phyloP scores from a whole-genome alignment of 371 early-diverging fungal species.

The Mortierella sp. region DNA sequence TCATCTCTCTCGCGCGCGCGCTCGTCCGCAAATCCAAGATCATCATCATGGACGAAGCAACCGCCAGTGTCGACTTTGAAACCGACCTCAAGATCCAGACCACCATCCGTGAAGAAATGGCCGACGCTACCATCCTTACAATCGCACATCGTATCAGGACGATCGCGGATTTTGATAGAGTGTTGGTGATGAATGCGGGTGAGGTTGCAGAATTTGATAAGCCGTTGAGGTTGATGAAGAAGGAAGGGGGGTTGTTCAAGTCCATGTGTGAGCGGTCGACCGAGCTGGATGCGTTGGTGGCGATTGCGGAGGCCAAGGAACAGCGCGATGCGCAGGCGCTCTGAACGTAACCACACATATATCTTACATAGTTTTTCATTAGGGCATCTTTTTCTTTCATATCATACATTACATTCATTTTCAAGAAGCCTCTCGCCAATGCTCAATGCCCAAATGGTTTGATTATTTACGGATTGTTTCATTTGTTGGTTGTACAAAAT shows the following conservation, averaged over 20 bases:
- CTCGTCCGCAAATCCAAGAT: conserved; percentile 72
- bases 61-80: conserved; percentile 80
- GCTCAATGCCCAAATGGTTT: too few species aligned
- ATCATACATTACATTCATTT: not conserved
- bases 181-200: conserved; percentile 78
- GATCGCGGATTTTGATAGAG: conserved; percentile 85
- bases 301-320: conserved; percentile 60
- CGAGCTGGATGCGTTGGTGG: conserved; percentile 68
- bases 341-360: not conserved
- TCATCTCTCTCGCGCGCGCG: conserved; percentile 84
- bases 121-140: conserved; percentile 68
- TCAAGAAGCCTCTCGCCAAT: too few species aligned
- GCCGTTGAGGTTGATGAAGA: conserved; percentile 64
- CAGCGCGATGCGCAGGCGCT: conserved; percentile 19
- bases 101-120: conserved; percentile 77
- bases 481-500: not conserved
- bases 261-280: conserved; percentile 77
- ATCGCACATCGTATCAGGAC: conserved; percentile 83
- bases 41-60: conserved; percentile 89
- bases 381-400: not conserved
- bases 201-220: conserved; percentile 73
- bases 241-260: conserved; percentile 63
- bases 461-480: not conserved
- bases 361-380: not conserved
- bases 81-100: conserved; percentile 74